phyloP scores from a whole-genome alignment of 495 filamentous ascomycete species.

The Talaromyces ruber region DNA sequence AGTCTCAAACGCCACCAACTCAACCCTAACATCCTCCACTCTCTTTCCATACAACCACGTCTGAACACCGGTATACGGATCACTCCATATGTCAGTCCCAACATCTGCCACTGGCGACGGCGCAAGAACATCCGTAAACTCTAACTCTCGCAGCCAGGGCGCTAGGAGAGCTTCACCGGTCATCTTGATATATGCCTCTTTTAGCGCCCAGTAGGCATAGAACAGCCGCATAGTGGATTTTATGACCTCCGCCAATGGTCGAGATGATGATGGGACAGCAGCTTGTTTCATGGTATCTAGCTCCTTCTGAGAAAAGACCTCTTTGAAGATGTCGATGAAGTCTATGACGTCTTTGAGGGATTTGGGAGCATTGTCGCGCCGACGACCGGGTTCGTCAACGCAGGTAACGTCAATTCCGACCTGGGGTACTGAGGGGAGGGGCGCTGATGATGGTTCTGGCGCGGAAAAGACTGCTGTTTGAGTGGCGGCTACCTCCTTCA shows the following conservation, averaged over 20 bases:
- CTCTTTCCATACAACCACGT: constrained; percentile 39
- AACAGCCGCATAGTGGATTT: constrained; percentile 63
- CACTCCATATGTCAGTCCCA: constrained; percentile 33
- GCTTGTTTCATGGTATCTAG: constrained; percentile 46
- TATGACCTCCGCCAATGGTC: constrained; percentile 26
- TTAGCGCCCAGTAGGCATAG: constrained; percentile 81
- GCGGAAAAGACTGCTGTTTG: constrained; percentile 15
- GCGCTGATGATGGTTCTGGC: constrained; percentile 8
- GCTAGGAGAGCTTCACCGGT: constrained; percentile 82
- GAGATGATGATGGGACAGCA: constrained; percentile 17
- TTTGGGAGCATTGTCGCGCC: constrained; percentile 33
- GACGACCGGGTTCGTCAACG: constrained; percentile 54
- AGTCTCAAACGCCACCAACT: constrained; percentile 51
- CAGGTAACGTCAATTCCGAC: constrained; percentile 70
- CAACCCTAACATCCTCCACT: constrained; percentile 48
- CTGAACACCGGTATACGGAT: constrained; percentile 40
- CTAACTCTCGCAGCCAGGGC: constrained; percentile 61
- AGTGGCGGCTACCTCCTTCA: not conserved
- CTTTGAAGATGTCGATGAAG: constrained; percentile 72
- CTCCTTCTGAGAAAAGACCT: constrained; percentile 61
- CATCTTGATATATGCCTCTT: constrained; percentile 92
- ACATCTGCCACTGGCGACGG: constrained; percentile 30
- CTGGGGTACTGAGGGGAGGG: constrained; percentile 9
- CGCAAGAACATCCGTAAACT: constrained; percentile 56
- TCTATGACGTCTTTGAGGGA: constrained; percentile 47